Base-by-base conservation (phyloP, 176 grass and related monocot species). In the Urochloa ruziziensis region DNA sequence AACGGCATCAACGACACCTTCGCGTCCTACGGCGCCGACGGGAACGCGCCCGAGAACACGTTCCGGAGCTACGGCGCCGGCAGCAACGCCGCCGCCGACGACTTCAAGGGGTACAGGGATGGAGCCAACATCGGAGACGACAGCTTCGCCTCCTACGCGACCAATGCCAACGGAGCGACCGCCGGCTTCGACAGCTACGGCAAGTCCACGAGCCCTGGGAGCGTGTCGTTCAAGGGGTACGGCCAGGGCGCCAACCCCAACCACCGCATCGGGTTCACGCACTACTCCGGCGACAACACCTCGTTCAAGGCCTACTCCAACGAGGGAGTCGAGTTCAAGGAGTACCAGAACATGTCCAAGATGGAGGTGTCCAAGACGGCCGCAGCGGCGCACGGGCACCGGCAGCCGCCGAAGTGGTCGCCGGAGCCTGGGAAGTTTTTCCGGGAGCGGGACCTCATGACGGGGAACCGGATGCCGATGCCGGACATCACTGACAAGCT, bases 401-500 rank as follows among this genome's bases (percentile, higher is more conserved):
- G 44, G 34, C 70, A 5, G 25, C 75, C 42, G 25, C 75, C 42
- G 12, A 74, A 12, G 79, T 88, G 88, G 91, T 64, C 85, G 37
- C 88, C 86, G 6, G 88, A 94, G 60, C 82, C 82, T 0, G 91
- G 91, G 7, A 94, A 88, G 63, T 94, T 94, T 49, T 94, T 94
- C 85, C 62, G 88, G 32, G 91, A 93, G 73, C 47, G 57, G 4
- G 88, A 90, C 13, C 83, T 93, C 33, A 73, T 66, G 48, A 70
- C 24, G 64, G 91, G 88, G 1, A 88, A 83, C 52, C 63, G 61
- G 1, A 93, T 93, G 85, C 71, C 88, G 0, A 93, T 93, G 91
- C 88, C 91, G 25, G 91, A 93, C 83, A 88, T 93, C 49, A 24
- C 42, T 25, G 88, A 93, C 71, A 83, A 64, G 80, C 49, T 75